These are phyloP conservation scores for Chlorencoelia australis DNA, from an alignment of 2,329 filamentous ascomycete species.

Conservation along the genomic window DNA sequence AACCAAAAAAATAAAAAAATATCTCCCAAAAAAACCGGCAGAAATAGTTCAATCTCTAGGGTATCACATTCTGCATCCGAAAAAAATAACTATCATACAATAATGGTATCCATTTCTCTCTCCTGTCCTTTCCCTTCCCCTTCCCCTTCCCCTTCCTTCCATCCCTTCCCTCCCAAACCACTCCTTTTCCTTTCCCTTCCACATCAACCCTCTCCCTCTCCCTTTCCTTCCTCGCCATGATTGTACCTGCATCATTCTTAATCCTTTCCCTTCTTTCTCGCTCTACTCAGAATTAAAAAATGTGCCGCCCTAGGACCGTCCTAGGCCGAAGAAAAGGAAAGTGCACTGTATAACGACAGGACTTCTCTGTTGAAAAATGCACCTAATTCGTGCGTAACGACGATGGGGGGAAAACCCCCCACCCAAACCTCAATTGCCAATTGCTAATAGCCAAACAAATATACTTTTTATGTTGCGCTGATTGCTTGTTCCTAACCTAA, in stretches of 20 bases:
- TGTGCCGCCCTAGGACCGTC: no score
- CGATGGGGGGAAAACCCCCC: slow-evolving; percentile 1
- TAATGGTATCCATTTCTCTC: no score
- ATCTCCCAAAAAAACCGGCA: no score
- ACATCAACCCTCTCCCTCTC: not conserved
- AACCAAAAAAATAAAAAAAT: no score
- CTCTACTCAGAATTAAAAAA: slow-evolving; percentile 4
- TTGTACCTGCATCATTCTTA: slow-evolving; percentile 2
- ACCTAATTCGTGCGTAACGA: not conserved
- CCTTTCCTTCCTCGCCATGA: not conserved
- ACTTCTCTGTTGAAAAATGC: slow-evolving; percentile 1
- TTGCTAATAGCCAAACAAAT: not conserved
- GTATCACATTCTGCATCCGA: slow-evolving; percentile 7
- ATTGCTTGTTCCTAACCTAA: no score
- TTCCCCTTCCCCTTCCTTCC: not conserved
- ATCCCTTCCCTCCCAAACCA: not conserved
- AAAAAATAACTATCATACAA: slow-evolving; percentile 7
- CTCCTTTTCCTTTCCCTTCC: not conserved
- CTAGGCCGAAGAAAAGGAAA: no score
- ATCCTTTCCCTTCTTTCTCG: slow-evolving; percentile 1
- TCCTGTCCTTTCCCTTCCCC: slow-evolving; percentile 1
- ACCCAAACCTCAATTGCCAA: slow-evolving; percentile 1
- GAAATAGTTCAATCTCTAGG: no score
- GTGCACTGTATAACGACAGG: slow-evolving; percentile 3
- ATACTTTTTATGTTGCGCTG: no score